These are phyloP conservation scores for Sicyos baderoa DNA, from an alignment of 306 rosid species.

Conservation along the genomic window DNA sequence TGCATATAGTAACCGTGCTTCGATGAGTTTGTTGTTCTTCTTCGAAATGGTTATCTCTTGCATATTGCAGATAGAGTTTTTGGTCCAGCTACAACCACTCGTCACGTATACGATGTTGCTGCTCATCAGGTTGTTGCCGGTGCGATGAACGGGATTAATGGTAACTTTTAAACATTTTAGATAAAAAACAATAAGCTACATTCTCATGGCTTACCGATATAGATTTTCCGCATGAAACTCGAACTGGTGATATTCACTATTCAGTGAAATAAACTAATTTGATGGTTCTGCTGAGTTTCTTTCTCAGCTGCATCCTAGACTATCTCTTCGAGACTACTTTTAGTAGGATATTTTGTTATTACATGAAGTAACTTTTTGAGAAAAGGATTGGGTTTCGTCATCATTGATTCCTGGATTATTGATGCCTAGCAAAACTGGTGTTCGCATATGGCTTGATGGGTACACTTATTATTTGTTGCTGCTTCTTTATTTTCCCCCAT, in stretches of 20 bases:
- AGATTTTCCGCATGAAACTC: neutral
- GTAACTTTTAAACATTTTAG: conserved; percentile 6
- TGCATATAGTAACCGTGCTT: neutral
- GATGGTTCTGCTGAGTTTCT: neutral
- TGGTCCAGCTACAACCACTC: conserved; percentile 50
- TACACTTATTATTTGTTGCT: neutral
- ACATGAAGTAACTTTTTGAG: neutral
- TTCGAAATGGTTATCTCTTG: conserved; percentile 9
- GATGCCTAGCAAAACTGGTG: neutral
- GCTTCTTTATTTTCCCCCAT: neutral
- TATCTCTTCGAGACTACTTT: neutral
- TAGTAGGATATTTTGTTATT: neutral
- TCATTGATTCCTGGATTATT: neutral
- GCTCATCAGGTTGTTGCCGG: conserved; percentile 41
- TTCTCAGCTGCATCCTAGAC: neutral
- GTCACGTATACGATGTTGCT: conserved; percentile 42
- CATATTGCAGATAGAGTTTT: conserved; percentile 36
- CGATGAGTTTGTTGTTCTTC: neutral
- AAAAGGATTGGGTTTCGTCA: neutral
- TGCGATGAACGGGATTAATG: conserved; percentile 44
- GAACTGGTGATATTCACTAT: neutral
- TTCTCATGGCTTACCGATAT: neutral
- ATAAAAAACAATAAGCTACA: neutral
- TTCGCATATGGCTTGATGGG: neutral
- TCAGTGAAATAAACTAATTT: neutral